Evolutionary conservation across 768 basidiomycete species (phyloP).

Genomic region (Xerocomus potaroensis): DNA sequence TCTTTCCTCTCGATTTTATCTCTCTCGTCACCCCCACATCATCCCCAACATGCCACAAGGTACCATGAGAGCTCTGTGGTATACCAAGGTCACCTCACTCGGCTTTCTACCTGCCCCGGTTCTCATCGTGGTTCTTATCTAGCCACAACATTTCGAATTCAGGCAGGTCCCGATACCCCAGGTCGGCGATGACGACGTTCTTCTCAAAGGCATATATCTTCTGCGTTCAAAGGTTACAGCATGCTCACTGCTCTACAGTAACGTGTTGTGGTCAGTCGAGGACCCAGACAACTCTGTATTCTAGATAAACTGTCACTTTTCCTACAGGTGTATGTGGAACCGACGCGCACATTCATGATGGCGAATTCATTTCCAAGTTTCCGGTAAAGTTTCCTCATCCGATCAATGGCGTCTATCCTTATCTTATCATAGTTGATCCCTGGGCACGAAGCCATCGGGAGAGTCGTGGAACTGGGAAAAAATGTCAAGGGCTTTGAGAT

Average conservation of each 20-base stretch:
- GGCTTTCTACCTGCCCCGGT: background rate
- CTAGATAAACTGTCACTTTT: background rate
- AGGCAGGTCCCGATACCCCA: conserved; percentile 64
- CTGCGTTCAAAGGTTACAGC: background rate
- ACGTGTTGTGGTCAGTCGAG: conserved; percentile 38
- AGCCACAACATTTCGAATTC: conserved; percentile 67
- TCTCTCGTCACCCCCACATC: background rate
- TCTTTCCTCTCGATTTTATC: conserved; percentile 4
- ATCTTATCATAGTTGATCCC: conserved; percentile 53
- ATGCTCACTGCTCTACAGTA: conserved; percentile 28
- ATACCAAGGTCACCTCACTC: conserved; percentile 47
- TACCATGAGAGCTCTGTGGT: conserved; percentile 75
- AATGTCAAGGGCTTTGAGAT: conserved; percentile 70
- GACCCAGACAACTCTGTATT: background rate
- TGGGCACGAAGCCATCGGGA: conserved; percentile 73
- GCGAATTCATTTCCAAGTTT: conserved; percentile 63
- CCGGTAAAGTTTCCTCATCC: conserved; percentile 32
- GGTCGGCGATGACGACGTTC: conserved; percentile 63
- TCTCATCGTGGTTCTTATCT: conserved; percentile 16
- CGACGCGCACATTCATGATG: conserved; percentile 62
- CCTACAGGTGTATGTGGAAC: conserved; percentile 52
- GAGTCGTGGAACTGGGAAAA: conserved; percentile 69
- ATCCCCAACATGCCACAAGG: conserved; percentile 45
- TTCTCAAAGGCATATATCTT: conserved; percentile 57
- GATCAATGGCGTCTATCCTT: conserved; percentile 18